Evolutionary conservation across 768 basidiomycete species (phyloP).

Genomic region (Naganishia onofrii): DNA sequence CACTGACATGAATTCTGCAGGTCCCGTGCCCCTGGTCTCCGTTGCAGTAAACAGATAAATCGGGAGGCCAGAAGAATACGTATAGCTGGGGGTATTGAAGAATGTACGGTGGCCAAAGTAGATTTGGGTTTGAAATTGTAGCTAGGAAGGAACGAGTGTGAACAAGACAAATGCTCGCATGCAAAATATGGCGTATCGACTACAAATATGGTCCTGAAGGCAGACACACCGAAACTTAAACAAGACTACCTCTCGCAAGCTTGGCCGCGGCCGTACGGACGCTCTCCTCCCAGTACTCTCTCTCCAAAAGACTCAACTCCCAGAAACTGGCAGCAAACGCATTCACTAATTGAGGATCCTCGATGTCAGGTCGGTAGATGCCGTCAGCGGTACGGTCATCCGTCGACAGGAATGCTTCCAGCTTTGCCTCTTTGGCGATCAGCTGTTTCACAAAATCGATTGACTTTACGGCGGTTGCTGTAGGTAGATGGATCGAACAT

Average conservation of each 20-base stretch:
- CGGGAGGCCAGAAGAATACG: too few species aligned
- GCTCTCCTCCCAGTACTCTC: conserved; percentile 59
- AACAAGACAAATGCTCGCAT: background rate
- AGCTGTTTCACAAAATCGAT: conserved; percentile 72
- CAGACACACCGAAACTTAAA: background rate
- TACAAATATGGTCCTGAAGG: background rate
- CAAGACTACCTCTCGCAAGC: conserved; percentile 38
- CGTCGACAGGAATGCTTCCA: conserved; percentile 79
- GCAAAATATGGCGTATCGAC: background rate
- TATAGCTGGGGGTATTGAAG: too few species aligned
- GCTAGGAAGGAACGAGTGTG: background rate
- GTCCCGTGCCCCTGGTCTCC: conserved; percentile 47
- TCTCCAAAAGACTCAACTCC: conserved; percentile 68
- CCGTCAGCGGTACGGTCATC: conserved; percentile 84
- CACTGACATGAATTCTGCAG: conserved; percentile 1
- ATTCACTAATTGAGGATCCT: conserved; percentile 66
- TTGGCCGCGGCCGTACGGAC: conserved; percentile 66
- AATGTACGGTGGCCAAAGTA: too few species aligned
- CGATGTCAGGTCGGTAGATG: conserved; percentile 75
- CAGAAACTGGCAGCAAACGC: conserved; percentile 77
- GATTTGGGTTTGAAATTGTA: too few species aligned
- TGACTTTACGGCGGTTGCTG: conserved; percentile 63
- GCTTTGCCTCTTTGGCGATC: conserved; percentile 70
- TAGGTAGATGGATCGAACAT: conserved; percentile 77
- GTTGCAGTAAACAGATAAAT: conserved; percentile 33